These are phyloP conservation scores for Fraxinus excelsior DNA, from an alignment of 257 asterid species.

Conservation along the genomic window DNA sequence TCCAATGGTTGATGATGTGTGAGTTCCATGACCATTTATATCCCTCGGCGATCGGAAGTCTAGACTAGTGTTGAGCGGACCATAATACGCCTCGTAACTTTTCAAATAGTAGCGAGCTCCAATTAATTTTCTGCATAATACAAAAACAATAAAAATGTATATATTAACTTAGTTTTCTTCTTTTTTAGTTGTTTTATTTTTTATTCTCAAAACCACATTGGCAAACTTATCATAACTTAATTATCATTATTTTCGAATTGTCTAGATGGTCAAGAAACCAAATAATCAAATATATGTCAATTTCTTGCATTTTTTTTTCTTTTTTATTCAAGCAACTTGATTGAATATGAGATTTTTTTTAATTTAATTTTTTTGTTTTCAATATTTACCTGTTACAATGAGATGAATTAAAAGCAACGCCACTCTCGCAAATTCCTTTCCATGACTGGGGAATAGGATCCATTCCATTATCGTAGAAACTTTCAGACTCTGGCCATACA, in stretches of 20 bases:
- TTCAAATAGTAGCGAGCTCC: constrained; percentile 54
- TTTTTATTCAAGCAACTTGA: background rate
- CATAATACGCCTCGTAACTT: constrained; percentile 30
- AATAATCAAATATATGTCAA: no score
- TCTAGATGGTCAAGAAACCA: no score
- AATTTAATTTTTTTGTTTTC: background rate
- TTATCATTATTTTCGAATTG: no score
- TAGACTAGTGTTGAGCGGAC: constrained; percentile 28
- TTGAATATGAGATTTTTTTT: no score
- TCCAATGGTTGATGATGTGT: constrained; percentile 45
- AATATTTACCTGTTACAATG: constrained; percentile 42
- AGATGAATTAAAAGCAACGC: constrained; percentile 39
- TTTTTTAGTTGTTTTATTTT: background rate
- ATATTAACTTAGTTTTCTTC: background rate
- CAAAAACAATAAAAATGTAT: background rate
- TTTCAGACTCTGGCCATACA: constrained; percentile 54
- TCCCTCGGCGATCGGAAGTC: constrained; percentile 45
- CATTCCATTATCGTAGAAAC: constrained; percentile 53
- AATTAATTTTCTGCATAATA: constrained; percentile 35
- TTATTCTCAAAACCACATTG: no score
- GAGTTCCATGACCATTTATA: constrained; percentile 47
- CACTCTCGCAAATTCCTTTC: constrained; percentile 50
- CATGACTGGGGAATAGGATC: constrained; percentile 51
- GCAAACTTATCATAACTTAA: no score
- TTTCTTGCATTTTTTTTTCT: no score